Evolutionary conservation across 805 yeast species (phyloP), one percentile per base, ranked within the genome.

Genomic region (Candida schatavii): DNA sequence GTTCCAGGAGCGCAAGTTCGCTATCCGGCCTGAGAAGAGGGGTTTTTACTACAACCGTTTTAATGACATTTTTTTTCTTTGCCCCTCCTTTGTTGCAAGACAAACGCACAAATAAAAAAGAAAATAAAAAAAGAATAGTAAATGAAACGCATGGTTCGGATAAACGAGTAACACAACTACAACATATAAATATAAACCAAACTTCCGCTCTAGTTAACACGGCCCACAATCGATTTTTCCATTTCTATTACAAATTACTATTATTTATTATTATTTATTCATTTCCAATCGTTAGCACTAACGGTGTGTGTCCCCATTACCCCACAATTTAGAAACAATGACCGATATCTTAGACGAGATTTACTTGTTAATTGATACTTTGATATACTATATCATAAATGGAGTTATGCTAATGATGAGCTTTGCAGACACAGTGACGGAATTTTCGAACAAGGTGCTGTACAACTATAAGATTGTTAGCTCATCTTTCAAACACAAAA

Each of bases 401-500:
- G 37, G 37, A 9, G 31, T 47, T 26, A 43, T 48, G 39, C 30
- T 46, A 18, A 37, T 52, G 21, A 34, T 49, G 36, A 37, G 45
- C 14, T 39, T 47, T 11, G 36, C 50, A 4, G 60, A 57, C 13
- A 39, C 48, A 3, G 35, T 50, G n/a, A 39, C 46, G 5, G 61
- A 48, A 10, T 39, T 51, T 11, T 47, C 48, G 2, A 45, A 48
- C 11, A 50, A 49, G 14, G 52, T 55, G 20, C 35, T 44, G 28
- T 51, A 54, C 36, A 51, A 56, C 40, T 40, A 48, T 29, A 35
- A 43, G 17, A 44, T 58, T 22, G 36, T 48, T 5, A 43, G 44
- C 14, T 48, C 50, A 18, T 49, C 56, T 28, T 43, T 56, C 32
- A 46, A 51, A 36, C 55, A 55, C 37, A 50, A 51, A 36, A 51